phyloP scores from a whole-genome alignment of 1,139 yeast species.

The Sugiyamaella japonica region DNA sequence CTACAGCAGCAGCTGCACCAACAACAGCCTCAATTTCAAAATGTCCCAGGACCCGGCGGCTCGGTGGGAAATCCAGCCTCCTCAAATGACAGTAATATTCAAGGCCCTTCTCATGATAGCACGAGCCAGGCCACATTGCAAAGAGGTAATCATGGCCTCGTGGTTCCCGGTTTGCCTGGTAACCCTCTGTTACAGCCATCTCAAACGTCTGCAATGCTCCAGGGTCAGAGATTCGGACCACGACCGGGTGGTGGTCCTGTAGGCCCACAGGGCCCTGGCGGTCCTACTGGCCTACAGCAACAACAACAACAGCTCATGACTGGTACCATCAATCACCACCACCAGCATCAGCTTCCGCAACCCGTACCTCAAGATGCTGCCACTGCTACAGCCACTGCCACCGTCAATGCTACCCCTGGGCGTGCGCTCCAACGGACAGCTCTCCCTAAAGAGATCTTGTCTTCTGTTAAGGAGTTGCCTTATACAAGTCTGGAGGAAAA shows the following conservation, averaged over 20 bases:
- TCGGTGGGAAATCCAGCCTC: not conserved
- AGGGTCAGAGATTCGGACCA: not conserved
- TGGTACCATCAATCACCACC: conserved; percentile 8
- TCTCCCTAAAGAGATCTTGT: conserved; percentile 5
- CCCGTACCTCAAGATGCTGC: conserved; percentile 22
- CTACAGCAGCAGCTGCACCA: conserved; percentile 19
- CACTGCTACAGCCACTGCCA: conserved; percentile 6
- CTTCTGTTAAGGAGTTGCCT: conserved; percentile 11
- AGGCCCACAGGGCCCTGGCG: not conserved
- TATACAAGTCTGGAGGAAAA: conserved; percentile 5
- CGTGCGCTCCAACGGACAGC: conserved; percentile 3
- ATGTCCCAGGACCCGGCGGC: not conserved
- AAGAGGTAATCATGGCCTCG: not conserved
- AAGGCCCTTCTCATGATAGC: not conserved
- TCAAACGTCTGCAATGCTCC: not conserved
- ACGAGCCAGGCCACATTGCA: not conserved
- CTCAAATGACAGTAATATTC: not conserved
- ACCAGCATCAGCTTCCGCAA: conserved; percentile 19
- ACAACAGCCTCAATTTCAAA: conserved; percentile 10
- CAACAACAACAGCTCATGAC: not conserved
- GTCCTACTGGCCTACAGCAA: not conserved
- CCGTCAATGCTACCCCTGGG: not conserved
- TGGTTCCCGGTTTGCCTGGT: not conserved
- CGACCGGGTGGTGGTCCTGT: not conserved
- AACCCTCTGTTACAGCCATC: not conserved